These are phyloP conservation scores for Aristolochia californica DNA, from an alignment of 164 flowering plant species.

Conservation along the genomic window DNA sequence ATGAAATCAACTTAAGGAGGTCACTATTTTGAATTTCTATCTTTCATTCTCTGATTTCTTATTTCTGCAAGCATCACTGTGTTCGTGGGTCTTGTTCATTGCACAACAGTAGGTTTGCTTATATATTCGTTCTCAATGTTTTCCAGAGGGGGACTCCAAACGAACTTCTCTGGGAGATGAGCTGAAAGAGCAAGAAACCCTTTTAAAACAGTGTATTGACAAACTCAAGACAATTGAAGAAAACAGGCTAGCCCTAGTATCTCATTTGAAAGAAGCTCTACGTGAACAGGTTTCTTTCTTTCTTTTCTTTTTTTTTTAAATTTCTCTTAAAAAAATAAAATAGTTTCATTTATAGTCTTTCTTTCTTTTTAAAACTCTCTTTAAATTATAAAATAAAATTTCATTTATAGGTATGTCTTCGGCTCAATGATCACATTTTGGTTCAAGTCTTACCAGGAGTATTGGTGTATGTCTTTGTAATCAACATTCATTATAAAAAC, in stretches of 20 bases:
- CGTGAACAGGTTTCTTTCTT: constrained; percentile 58
- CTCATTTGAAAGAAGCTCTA: constrained; percentile 76
- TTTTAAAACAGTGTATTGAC: constrained; percentile 63
- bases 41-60: too few species aligned
- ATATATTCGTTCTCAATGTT: constrained; percentile 1
- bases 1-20: too few species aligned
- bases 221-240: constrained; percentile 73
- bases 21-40: too few species aligned
- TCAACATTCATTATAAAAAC: constrained; percentile 8
- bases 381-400: too few species aligned
- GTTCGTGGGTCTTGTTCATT: background rate
- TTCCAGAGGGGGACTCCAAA: constrained; percentile 64
- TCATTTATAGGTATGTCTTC: too few species aligned
- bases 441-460: constrained; percentile 1
- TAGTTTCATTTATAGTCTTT: too few species aligned
- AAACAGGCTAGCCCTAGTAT: constrained; percentile 56
- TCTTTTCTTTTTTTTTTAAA: background rate
- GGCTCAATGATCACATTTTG: constrained; percentile 1
- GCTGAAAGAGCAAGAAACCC: constrained; percentile 63
- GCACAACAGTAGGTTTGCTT: background rate
- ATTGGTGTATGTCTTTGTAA: background rate
- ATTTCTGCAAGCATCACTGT: too few species aligned
- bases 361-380: too few species aligned
- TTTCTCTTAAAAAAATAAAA: constrained; percentile 1
- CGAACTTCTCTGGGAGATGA: constrained; percentile 51